Evolutionary conservation across 441 rosid genomes (phyloP).

Genomic region (Brassica balearica): DNA sequence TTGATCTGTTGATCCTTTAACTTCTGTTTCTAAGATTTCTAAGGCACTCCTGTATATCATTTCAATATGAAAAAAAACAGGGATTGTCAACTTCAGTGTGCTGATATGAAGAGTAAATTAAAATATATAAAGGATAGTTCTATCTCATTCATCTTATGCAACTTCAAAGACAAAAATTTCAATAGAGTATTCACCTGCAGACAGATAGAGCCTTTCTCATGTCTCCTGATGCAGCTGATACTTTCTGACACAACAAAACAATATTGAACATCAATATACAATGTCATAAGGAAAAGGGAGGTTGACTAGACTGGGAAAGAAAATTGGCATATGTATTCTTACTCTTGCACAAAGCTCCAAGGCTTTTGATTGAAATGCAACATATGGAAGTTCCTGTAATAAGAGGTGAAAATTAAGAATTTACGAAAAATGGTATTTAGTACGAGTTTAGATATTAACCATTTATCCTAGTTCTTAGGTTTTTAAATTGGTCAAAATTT

Average conservation of each 20-base stretch:
- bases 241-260: slow-evolving; percentile 63
- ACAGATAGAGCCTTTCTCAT: slow-evolving; percentile 93
- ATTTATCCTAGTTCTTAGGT: background rate
- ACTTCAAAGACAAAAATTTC: background rate
- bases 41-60: slow-evolving; percentile 69
- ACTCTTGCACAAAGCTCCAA: slow-evolving; percentile 97
- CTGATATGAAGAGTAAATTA: background rate
- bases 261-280: slow-evolving; percentile 4
- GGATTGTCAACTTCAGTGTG: slow-evolving; percentile 1
- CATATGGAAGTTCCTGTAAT: slow-evolving; percentile 59
- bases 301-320: background rate
- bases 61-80: slow-evolving; percentile 10
- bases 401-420: background rate
- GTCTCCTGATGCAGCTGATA: slow-evolving; percentile 96
- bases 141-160: slow-evolving; percentile 14
- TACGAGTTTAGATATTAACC: background rate
- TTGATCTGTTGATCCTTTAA: slow-evolving; percentile 50
- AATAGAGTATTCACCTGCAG: slow-evolving; percentile 66
- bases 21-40: slow-evolving; percentile 79
- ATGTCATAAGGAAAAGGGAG: slow-evolving; percentile 13
- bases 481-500: background rate
- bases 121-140: background rate
- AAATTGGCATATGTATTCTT: slow-evolving; percentile 42
- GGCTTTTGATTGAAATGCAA: slow-evolving; percentile 77
- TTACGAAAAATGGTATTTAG: background rate